Evolutionary conservation across 1,284 basidiomycete genomes (phyloP).

Genomic region (Chalciporus sp.): DNA sequence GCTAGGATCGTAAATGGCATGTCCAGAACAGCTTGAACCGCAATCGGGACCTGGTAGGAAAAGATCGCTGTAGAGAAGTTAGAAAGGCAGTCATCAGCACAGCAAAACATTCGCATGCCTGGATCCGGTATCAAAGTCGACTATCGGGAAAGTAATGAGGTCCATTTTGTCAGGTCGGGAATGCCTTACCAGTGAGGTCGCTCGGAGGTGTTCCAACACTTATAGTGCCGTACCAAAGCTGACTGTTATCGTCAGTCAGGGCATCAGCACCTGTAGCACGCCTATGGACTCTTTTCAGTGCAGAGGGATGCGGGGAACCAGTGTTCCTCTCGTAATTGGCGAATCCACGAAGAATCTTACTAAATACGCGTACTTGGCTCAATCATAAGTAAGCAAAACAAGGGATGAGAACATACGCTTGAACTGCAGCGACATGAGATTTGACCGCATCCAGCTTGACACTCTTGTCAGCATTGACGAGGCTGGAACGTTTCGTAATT

Average conservation of each 20-base stretch:
- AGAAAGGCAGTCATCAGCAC: conserved; percentile 17
- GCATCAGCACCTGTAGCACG: conserved; percentile 5
- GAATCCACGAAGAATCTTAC: conserved; percentile 22
- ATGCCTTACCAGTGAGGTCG: conserved; percentile 14
- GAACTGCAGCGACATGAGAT: conserved; percentile 11
- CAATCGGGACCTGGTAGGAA: conserved; percentile 29
- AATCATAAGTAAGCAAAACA: not conserved
- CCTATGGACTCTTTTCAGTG: not conserved
- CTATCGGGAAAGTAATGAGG: conserved; percentile 7
- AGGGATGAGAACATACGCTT: conserved; percentile 14
- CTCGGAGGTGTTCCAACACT: conserved; percentile 21
- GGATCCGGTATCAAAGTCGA: conserved; percentile 24
- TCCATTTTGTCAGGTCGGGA: not conserved
- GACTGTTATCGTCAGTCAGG: conserved; percentile 17
- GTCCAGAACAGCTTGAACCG: conserved; percentile 29
- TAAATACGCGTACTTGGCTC: not conserved
- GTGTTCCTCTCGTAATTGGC: conserved; percentile 17
- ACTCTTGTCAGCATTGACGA: conserved; percentile 13
- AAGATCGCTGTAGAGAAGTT: conserved; percentile 41
- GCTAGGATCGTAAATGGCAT: conserved; percentile 30
- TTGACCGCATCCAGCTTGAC: conserved; percentile 13
- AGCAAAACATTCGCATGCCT: conserved; percentile 6
- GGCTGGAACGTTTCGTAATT: conserved; percentile 17
- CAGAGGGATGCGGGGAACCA: conserved; percentile 11
- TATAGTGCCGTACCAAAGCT: conserved; percentile 22